phyloP scores from a whole-genome alignment of 2,329 filamentous ascomycete genomes.

The Epichloe brachyelytri region DNA sequence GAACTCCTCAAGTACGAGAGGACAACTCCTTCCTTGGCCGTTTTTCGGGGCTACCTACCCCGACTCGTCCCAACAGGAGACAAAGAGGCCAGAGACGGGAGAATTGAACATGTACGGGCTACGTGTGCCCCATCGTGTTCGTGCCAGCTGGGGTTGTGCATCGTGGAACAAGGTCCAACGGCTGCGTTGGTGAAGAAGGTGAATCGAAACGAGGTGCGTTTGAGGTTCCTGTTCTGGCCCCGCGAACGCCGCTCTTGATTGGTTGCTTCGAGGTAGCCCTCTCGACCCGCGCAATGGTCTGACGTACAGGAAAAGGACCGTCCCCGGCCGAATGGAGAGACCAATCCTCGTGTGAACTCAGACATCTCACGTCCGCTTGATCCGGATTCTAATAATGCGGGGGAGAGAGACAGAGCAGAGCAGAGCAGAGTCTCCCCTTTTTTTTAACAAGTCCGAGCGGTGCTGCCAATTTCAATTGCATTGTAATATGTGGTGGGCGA shows the following conservation, averaged over 20 bases:
- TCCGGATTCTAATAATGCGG: too few species aligned
- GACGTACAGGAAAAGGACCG: too few species aligned
- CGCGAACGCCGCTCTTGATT: not conserved
- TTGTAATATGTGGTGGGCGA: too few species aligned
- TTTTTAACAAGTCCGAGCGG: too few species aligned
- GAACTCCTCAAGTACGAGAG: not conserved
- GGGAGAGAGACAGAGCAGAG: too few species aligned
- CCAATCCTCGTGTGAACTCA: too few species aligned
- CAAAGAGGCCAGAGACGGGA: not conserved
- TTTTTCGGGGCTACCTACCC: not conserved
- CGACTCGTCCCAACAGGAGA: not conserved
- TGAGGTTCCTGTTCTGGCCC: not conserved
- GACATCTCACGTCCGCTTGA: not conserved
- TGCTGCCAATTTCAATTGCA: too few species aligned
- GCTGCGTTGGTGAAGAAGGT: not conserved
- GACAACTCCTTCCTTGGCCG: not conserved
- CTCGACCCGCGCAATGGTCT: too few species aligned
- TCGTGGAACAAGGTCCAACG: not conserved
- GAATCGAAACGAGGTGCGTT: conserved; percentile 5
- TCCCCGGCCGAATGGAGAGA: not conserved
- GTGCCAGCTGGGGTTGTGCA: not conserved
- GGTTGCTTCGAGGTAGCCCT: not conserved
- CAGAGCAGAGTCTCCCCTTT: too few species aligned
- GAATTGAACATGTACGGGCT: not conserved
- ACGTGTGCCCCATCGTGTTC: not conserved